These are phyloP conservation scores for Brettanomyces naardenensis DNA, from an alignment of 805 yeast species.

Conservation along the genomic window DNA sequence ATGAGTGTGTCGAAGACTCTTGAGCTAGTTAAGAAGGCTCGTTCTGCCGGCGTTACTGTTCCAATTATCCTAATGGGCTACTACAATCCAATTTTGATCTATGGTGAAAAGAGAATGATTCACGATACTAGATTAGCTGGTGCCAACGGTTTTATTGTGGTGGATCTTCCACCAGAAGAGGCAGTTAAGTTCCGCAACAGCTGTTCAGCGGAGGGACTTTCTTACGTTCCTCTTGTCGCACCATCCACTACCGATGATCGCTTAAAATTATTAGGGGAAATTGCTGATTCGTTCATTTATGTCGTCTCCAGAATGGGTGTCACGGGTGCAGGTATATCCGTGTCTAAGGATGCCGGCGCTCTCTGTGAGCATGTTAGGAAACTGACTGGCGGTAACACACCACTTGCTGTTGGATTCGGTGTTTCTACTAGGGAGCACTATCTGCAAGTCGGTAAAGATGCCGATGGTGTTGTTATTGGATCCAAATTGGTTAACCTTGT, in stretches of 20 bases:
- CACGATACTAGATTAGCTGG: slow-evolving; percentile 79
- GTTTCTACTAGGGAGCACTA: slow-evolving; percentile 91
- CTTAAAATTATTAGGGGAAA: slow-evolving; percentile 63
- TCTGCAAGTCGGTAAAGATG: slow-evolving; percentile 61
- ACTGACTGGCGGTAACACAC: slow-evolving; percentile 63
- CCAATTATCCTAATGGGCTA: slow-evolving; percentile 96
- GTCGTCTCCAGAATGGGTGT: slow-evolving; percentile 98
- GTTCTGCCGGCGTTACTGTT: slow-evolving; percentile 74
- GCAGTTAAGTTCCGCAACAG: slow-evolving; percentile 77
- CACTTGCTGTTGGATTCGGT: slow-evolving; percentile 96
- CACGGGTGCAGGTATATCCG: slow-evolving; percentile 76
- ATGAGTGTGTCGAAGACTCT: slow-evolving; percentile 63
- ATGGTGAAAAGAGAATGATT: slow-evolving; percentile 82
- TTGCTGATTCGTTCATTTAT: slow-evolving; percentile 93
- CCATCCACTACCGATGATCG: slow-evolving; percentile 95
- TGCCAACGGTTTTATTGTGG: slow-evolving; percentile 90
- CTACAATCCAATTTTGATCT: slow-evolving; percentile 86
- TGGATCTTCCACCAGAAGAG: slow-evolving; percentile 97
- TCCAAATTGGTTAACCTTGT: slow-evolving; percentile 70
- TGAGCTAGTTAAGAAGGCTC: slow-evolving; percentile 66
- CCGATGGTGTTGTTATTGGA: slow-evolving; percentile 97
- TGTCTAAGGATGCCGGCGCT: slow-evolving; percentile 54
- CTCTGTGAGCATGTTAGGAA: slow-evolving; percentile 71
- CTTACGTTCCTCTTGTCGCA: slow-evolving; percentile 90
- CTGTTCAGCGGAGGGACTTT: slow-evolving; percentile 60